phyloP scores from a whole-genome alignment of 495 filamentous ascomycete species.

The Aspergillus homomorphus region DNA sequence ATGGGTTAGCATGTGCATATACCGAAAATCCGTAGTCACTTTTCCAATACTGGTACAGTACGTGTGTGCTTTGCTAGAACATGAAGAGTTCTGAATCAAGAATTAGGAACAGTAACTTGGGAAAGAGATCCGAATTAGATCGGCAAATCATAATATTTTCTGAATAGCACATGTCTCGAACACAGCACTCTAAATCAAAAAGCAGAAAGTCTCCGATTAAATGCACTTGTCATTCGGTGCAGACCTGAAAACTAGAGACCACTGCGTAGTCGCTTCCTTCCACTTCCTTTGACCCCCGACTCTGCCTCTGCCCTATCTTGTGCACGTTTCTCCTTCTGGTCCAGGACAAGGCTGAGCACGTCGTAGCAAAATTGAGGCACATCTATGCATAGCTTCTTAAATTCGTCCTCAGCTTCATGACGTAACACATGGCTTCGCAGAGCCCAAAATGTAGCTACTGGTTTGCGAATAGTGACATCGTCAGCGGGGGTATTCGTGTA shows the following conservation, averaged over 20 bases:
- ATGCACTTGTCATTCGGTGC: not conserved
- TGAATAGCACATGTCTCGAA: too few relatives aligned
- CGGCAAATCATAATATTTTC: too few relatives aligned
- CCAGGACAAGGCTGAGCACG: slow-evolving; percentile 69
- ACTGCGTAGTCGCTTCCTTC: slow-evolving; percentile 32
- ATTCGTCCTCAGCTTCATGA: slow-evolving; percentile 78
- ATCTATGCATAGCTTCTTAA: slow-evolving; percentile 77
- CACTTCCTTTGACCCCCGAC: slow-evolving; percentile 29
- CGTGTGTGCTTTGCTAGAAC: too few relatives aligned
- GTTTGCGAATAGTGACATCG: slow-evolving; percentile 72
- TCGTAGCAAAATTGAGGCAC: slow-evolving; percentile 90
- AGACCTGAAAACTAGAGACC: slow-evolving; percentile 23
- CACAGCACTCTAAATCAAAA: too few relatives aligned
- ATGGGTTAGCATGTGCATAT: too few relatives aligned
- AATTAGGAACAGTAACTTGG: not conserved
- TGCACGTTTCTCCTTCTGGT: slow-evolving; percentile 58
- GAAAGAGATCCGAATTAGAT: too few relatives aligned
- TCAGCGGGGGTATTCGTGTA: slow-evolving; percentile 70
- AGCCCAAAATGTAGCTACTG: slow-evolving; percentile 90
- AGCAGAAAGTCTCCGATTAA: not conserved
- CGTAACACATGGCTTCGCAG: slow-evolving; percentile 73
- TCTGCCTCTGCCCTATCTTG: slow-evolving; percentile 29
- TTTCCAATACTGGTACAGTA: too few relatives aligned
- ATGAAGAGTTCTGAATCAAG: too few relatives aligned
- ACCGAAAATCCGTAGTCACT: not conserved